Evolutionary conservation across 768 basidiomycete genomes (phyloP).

Genomic region (Pisolithus microcarpus): DNA sequence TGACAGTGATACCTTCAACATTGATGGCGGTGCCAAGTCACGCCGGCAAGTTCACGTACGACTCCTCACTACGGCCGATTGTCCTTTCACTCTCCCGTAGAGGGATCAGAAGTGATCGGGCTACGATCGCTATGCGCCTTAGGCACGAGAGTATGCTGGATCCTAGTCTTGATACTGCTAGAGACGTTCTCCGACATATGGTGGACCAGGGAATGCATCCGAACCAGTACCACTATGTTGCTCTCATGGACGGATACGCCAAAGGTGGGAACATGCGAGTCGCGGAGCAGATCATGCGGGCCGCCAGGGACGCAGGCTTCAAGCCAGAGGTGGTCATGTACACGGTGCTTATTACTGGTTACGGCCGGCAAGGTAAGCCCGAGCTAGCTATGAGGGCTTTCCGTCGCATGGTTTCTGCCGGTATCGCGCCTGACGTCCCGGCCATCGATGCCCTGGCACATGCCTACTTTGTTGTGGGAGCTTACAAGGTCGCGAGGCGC

Average conservation of each 20-base stretch:
- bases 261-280: constrained; percentile 49
- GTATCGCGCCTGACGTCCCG: constrained; percentile 61
- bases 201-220: constrained; percentile 64
- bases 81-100: constrained; percentile 41
- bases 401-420: constrained; percentile 52
- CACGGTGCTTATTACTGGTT: constrained; percentile 70
- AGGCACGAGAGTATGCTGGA: constrained; percentile 51
- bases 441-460: constrained; percentile 65
- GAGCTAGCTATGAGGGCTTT: constrained; percentile 48
- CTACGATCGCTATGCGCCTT: constrained; percentile 56
- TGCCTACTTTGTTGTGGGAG: constrained; percentile 56
- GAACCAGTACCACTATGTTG: constrained; percentile 63
- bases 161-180: constrained; percentile 44
- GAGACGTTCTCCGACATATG: constrained; percentile 50
- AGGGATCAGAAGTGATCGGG: constrained; percentile 47
- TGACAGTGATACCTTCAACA: constrained; percentile 36
- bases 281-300: constrained; percentile 50
- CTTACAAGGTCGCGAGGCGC: constrained; percentile 41
- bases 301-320: constrained; percentile 44
- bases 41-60: constrained; percentile 25
- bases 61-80: constrained; percentile 33
- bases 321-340: constrained; percentile 60
- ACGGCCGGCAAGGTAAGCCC: constrained; percentile 54
- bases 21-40: constrained; percentile 39
- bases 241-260: constrained; percentile 71